These are phyloP conservation scores for Meyerozyma athensensis DNA, from an alignment of 1,139 yeast species.

Conservation along the genomic window DNA sequence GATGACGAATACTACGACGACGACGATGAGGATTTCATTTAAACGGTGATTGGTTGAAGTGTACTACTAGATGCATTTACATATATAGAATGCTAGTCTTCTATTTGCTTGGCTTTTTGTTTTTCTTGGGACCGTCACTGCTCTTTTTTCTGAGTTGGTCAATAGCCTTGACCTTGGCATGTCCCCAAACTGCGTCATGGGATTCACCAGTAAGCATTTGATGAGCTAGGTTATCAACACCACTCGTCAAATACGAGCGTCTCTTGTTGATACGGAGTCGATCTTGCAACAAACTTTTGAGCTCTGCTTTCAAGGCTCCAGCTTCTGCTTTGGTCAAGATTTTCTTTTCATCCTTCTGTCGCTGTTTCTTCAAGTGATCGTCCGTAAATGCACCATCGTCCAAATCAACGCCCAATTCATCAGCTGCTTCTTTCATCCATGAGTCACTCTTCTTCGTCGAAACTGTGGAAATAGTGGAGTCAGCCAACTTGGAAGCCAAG, in stretches of 20 bases:
- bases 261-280: slow-evolving; percentile 68
- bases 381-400: slow-evolving; percentile 51
- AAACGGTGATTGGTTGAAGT: slow-evolving; percentile 9
- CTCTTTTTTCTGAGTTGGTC: slow-evolving; percentile 46
- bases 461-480: slow-evolving; percentile 55
- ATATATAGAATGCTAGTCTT: slow-evolving; percentile 3
- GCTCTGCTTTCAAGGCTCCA: slow-evolving; percentile 47
- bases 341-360: slow-evolving; percentile 57
- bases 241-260: slow-evolving; percentile 80
- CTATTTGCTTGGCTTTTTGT: slow-evolving; percentile 14
- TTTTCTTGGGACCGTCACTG: slow-evolving; percentile 18
- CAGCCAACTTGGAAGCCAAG: slow-evolving; percentile 72
- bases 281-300: slow-evolving; percentile 48
- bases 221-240: slow-evolving; percentile 80
- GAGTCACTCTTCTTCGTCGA: slow-evolving; percentile 65
- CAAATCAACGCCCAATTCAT: slow-evolving; percentile 78
- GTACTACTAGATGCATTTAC: slow-evolving; percentile 1
- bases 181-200: slow-evolving; percentile 69
- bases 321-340: slow-evolving; percentile 47
- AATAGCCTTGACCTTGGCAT: slow-evolving; percentile 63
- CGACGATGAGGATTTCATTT: slow-evolving; percentile 55
- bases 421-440: slow-evolving; percentile 91
- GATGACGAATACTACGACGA: slow-evolving; percentile 83
- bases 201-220: slow-evolving; percentile 69
- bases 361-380: slow-evolving; percentile 58